phyloP scores from a whole-genome alignment of 2,329 filamentous ascomycete genomes.

The Penicillium palitans region DNA sequence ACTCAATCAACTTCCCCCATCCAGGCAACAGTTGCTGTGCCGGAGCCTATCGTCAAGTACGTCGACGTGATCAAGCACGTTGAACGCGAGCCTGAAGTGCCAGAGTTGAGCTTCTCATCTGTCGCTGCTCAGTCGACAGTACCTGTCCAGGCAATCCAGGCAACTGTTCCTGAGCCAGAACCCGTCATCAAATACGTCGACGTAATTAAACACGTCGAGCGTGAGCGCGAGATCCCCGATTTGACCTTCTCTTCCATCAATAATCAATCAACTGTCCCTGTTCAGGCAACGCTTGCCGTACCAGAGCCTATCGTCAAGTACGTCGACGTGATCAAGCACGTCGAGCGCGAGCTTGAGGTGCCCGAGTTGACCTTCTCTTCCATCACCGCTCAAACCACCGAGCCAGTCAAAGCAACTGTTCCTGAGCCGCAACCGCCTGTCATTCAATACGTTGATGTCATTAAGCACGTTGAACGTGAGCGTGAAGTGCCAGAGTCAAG shows the following conservation, averaged over 20 bases:
- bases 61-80: slow-evolving; percentile 12
- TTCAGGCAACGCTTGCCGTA: slow-evolving; percentile 22
- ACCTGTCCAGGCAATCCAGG: slow-evolving; percentile 18
- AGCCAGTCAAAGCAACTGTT: slow-evolving; percentile 24
- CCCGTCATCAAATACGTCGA: slow-evolving; percentile 13
- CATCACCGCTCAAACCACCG: slow-evolving; percentile 30
- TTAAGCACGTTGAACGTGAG: slow-evolving; percentile 12
- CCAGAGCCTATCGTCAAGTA: slow-evolving; percentile 18
- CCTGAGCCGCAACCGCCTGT: slow-evolving; percentile 19
- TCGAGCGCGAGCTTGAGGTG: slow-evolving; percentile 16
- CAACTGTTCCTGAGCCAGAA: slow-evolving; percentile 17
- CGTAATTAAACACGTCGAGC: slow-evolving; percentile 14
- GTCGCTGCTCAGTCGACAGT: slow-evolving; percentile 34
- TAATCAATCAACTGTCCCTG: slow-evolving; percentile 28
- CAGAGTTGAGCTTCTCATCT: slow-evolving; percentile 33
- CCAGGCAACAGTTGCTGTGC: slow-evolving; percentile 23
- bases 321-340: slow-evolving; percentile 12
- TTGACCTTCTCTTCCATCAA: slow-evolving; percentile 34
- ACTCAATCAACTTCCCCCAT: slow-evolving; percentile 27
- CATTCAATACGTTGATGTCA: slow-evolving; percentile 4
- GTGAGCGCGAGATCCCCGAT: slow-evolving; percentile 12
- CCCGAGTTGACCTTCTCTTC: slow-evolving; percentile 31
- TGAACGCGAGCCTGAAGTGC: slow-evolving; percentile 15
- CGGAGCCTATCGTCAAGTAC: slow-evolving; percentile 22
- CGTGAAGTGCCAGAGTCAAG: slow-evolving; percentile 19